Evolutionary conservation across 257 asterid genomes (phyloP), one percentile per base, ranked within the genome.

Genomic region (Striga asiatica): DNA sequence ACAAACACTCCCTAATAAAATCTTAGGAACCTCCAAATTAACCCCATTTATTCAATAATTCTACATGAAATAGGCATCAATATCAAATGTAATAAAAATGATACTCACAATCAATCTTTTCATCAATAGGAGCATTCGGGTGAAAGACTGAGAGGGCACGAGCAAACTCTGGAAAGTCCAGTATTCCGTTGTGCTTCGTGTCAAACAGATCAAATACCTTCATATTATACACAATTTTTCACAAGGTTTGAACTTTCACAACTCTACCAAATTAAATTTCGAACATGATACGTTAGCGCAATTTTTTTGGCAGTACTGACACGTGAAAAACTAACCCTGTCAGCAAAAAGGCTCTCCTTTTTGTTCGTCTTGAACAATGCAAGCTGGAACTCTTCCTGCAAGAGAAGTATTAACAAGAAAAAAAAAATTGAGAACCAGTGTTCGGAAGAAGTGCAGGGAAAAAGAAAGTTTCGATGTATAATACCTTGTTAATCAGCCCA

Each of bases 331-430:
- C 79, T 45, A 69, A 81, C 94, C 87, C 89, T 75, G 65, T 81
- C 86, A 23, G 87, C 87, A 56, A 83, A 80, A 62, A 83, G 64
- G 70, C 89, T 80, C 70, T 78, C 80, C 78, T 41, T 76, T 83
- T 67, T 78, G 60, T 57, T 70, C 37, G 85, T 76, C 77, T 81
- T 80, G 59, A 81, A 83, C 11, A 83, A 65, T 0, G 87, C 89
- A 68, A 81, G 83, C 72, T 83, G 89, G 72, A 83, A 83, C 73
- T 81, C 89, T 70, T 83, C 89, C 94, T 80, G 78, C 53, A 57
- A 66, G 65, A 31, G 48, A 48, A 62, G 14, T 32, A 23, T 17
- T 38, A 8, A 54, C 21, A 43, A 59, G 60, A 51, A 12, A 17
- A n/a, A 51, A 22, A 71, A 47, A 39, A 45, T 16, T 49, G 62